These are phyloP conservation scores for Botryotinia narcissicola DNA, from an alignment of 2,329 filamentous ascomycete genomes.

Conservation along the genomic window DNA sequence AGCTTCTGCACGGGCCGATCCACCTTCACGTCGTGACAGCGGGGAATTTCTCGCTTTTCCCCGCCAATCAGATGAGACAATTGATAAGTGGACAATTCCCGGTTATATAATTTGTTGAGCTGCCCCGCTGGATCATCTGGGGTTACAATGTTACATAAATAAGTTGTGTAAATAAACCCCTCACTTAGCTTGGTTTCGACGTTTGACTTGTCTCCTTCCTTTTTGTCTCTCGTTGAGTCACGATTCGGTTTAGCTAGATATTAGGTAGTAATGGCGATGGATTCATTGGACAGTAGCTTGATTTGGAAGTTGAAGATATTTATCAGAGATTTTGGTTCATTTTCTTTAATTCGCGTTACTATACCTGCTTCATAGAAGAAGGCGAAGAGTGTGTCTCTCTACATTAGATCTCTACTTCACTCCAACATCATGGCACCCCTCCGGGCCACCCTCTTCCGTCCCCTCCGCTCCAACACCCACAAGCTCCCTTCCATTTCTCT, in stretches of 20 bases:
- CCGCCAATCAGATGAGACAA: not conserved
- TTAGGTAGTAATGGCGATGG: not conserved
- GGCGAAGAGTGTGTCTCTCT: not conserved
- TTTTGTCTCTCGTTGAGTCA: slow-evolving; percentile 6
- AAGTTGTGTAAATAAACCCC: slow-evolving; percentile 1
- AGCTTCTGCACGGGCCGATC: slow-evolving; percentile 1
- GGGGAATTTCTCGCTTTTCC: not conserved
- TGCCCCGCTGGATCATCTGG: not conserved
- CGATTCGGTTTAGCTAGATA: not conserved
- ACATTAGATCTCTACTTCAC: not conserved
- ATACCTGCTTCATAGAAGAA: not conserved
- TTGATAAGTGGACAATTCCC: not conserved
- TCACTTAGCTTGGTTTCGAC: not conserved
- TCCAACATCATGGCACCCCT: not conserved
- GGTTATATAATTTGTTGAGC: not conserved
- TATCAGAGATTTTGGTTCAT: not conserved
- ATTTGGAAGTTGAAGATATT: not conserved
- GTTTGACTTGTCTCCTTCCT: slow-evolving; percentile 5
- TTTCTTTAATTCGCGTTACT: not conserved
- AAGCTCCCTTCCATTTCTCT: not conserved
- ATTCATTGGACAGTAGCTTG: not conserved
- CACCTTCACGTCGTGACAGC: not conserved
- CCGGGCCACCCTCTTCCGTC: not conserved
- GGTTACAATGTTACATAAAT: not conserved
- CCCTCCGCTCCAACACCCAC: not conserved